Percentiles rank a stretch among this genome's conserved stretches.
These are phyloP conservation scores for Lecanicillium sp. DNA, from an alignment of 2,329 filamentous ascomycete species.

Conservation along the genomic window DNA sequence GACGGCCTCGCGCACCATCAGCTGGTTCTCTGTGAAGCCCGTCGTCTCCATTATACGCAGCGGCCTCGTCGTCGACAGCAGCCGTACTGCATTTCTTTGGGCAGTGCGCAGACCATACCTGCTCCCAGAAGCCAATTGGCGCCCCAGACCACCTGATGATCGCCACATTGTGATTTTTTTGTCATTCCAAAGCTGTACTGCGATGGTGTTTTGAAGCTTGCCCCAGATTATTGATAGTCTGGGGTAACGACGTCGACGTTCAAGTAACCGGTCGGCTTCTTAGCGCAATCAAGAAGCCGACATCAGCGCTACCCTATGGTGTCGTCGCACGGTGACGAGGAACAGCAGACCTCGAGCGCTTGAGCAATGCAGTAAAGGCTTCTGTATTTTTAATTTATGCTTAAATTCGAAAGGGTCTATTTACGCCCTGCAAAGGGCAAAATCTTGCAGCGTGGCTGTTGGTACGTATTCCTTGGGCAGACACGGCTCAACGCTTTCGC, in stretches of 20 bases:
- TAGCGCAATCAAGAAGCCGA: constrained; percentile 3
- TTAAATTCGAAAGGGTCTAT: background rate
- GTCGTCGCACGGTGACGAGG: no score
- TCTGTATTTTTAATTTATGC: background rate
- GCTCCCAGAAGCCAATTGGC: background rate
- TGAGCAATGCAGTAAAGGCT: no score
- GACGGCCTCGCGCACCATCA: constrained; percentile 66
- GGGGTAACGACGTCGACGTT: constrained; percentile 1
- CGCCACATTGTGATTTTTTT: no score
- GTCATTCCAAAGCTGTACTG: no score
- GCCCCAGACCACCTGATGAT: background rate
- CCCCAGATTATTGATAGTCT: no score
- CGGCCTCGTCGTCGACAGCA: constrained; percentile 31
- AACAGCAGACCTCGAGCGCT: no score
- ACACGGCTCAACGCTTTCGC: constrained; percentile 25
- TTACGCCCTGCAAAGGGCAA: constrained; percentile 17
- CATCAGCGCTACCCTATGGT: no score
- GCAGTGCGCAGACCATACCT: background rate
- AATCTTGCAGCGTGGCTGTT: constrained; percentile 23
- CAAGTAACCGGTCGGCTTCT: constrained; percentile 6
- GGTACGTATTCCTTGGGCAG: constrained; percentile 22
- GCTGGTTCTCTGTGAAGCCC: constrained; percentile 66
- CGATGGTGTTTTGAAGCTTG: no score
- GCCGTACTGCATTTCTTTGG: background rate
- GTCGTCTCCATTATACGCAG: constrained; percentile 60